Conservation (phyloP, 306 rosid genomes). For the Ormosia semicastrata region DNA sequence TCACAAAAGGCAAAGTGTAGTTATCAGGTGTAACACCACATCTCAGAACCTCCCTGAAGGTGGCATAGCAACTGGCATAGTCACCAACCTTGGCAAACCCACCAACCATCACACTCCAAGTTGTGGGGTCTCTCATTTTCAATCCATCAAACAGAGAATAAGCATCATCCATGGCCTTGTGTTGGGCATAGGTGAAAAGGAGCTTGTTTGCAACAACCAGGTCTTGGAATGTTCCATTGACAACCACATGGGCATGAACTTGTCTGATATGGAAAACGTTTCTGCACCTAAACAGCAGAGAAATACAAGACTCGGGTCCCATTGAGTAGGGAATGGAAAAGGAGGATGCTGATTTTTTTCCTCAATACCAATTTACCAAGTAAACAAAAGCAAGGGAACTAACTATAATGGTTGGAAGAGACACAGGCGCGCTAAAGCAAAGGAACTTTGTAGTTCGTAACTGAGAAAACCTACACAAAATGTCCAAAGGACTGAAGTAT, state of each 20-base stretch:
- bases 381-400: not conserved
- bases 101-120: slow-evolving; percentile 73
- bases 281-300: slow-evolving; percentile 48
- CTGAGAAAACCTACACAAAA: not conserved
- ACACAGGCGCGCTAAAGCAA: not conserved
- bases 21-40: slow-evolving; percentile 45
- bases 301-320: slow-evolving; percentile 42
- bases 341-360: not conserved
- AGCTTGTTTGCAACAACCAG: slow-evolving; percentile 70
- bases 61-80: slow-evolving; percentile 41
- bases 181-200: slow-evolving; percentile 47
- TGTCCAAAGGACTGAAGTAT: not conserved
- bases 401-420: not conserved
- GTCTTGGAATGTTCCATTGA: slow-evolving; percentile 47
- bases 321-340: not conserved
- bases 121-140: slow-evolving; percentile 46
- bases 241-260: slow-evolving; percentile 51
- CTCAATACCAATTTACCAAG: not conserved
- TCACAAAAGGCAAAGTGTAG: slow-evolving; percentile 64
- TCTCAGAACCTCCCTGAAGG: slow-evolving; percentile 60
- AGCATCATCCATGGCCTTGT: slow-evolving; percentile 47
- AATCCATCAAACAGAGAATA: slow-evolving; percentile 49
- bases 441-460: not conserved
- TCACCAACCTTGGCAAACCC: slow-evolving; percentile 67
- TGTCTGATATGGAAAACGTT: slow-evolving; percentile 50